Evolutionary conservation across 2,329 filamentous ascomycete genomes (phyloP).

Genomic region (Epicoccum nigrum): DNA sequence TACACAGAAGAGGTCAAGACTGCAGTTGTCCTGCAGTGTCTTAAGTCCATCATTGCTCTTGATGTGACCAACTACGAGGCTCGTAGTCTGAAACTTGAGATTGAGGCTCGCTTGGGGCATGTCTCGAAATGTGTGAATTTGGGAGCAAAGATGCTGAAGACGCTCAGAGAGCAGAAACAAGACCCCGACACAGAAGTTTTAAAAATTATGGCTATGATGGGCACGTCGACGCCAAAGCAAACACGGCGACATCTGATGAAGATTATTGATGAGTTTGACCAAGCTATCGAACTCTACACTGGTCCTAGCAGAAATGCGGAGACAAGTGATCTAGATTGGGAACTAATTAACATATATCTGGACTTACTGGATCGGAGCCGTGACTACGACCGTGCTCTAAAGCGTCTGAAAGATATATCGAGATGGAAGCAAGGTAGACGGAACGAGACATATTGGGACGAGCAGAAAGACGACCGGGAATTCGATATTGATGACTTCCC

Average conservation of each 20-base stretch:
- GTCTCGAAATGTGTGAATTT: constrained; percentile 41
- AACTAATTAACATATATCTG: constrained; percentile 82
- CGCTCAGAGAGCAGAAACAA: constrained; percentile 52
- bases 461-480: constrained; percentile 78
- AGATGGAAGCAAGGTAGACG: constrained; percentile 82
- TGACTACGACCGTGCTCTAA: constrained; percentile 69
- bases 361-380: constrained; percentile 75
- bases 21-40: constrained; percentile 37
- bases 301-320: constrained; percentile 50
- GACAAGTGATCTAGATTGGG: constrained; percentile 68
- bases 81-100: constrained; percentile 61
- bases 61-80: constrained; percentile 59
- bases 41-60: constrained; percentile 58
- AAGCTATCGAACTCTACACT: constrained; percentile 57
- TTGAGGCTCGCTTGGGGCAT: constrained; percentile 57
- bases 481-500: constrained; percentile 78
- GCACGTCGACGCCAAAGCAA: constrained; percentile 57
- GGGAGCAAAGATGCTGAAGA: constrained; percentile 61
- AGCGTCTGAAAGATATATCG: constrained; percentile 72
- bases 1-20: constrained; percentile 39
- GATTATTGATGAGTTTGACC: constrained; percentile 59
- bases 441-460: constrained; percentile 79
- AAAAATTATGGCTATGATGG: constrained; percentile 62
- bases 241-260: constrained; percentile 54
- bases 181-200: constrained; percentile 58